Percentiles rank a stretch among this genome's conserved stretches.
Conservation (phyloP, 2,329 filamentous ascomycete species). For the Cladosporium cucumerinum region DNA sequence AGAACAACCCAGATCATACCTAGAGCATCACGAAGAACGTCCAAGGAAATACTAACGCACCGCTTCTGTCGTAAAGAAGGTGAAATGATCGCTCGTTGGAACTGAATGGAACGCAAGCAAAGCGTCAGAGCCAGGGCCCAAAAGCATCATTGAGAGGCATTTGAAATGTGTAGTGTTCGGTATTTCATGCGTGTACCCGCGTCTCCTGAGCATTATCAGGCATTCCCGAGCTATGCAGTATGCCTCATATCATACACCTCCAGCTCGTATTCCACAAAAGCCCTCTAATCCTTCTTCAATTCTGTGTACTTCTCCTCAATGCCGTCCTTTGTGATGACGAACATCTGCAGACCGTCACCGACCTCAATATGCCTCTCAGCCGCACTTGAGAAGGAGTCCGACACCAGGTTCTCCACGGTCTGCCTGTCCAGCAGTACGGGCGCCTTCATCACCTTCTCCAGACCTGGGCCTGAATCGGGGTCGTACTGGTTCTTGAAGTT, state of each 20-base stretch:
- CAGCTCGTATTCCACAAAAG: not conserved
- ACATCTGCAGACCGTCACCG: slow-evolving; percentile 91
- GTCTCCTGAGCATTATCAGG: not conserved
- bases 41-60: not conserved
- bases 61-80: not conserved
- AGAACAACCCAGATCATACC: not conserved
- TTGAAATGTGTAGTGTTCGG: not conserved
- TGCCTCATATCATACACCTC: slow-evolving; percentile 7
- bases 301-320: slow-evolving; percentile 81
- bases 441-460: slow-evolving; percentile 71
- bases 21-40: not conserved
- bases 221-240: not conserved
- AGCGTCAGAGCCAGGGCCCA: not conserved
- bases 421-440: slow-evolving; percentile 65
- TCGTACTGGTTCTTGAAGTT: slow-evolving; percentile 99
- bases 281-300: slow-evolving; percentile 76
- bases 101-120: not conserved
- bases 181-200: slow-evolving; percentile 8
- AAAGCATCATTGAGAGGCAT: not conserved
- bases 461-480: slow-evolving; percentile 78
- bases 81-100: not conserved
- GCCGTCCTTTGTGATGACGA: slow-evolving; percentile 83
- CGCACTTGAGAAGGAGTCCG: slow-evolving; percentile 96
- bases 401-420: slow-evolving; percentile 81
- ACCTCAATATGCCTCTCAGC: slow-evolving; percentile 99